Base-by-base conservation (phyloP, 2,329 filamentous ascomycete genomes). In the Nakataea oryzae region DNA sequence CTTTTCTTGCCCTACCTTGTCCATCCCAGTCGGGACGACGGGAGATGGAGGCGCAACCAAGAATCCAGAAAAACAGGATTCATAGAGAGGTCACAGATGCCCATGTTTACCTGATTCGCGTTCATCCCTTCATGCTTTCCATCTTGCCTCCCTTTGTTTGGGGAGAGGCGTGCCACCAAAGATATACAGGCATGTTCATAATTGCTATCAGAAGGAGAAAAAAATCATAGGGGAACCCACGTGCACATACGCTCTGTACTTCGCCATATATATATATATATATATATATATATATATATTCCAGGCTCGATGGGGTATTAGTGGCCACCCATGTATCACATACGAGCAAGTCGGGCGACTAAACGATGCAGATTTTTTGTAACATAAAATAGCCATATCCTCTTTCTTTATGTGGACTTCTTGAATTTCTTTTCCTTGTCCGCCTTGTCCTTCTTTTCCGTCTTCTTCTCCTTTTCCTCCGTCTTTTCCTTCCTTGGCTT, bases 401-500 rank as follows among this genome's bases (percentile, higher is more conserved):
- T n/a, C n/a, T 24, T 50, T n/a, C 5, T 24, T n/a, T 50, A 50
- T 50, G 41, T n/a, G 41, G 41, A 6, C 41, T 50, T 24, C 6
- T 50, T 50, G 41, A n/a, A 1, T n/a, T 50, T 50, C 41, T 50
- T 50, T 50, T 47, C 41, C 41, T 47, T 47, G 17, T 47, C 21
- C 2, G 41, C 24, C 41, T 50, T 24, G 9, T 7, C 8, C 41
- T 50, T 24, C 21, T n/a, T 24, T n/a, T 50, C 21, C 41, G 21
- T 11, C 41, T 66, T 61, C 34, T 54, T 54, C 12, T 41, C 62
- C 61, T 14, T 41, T 34, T 29, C 62, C 21, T 50, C 41, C 21
- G 21, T 62, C 59, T 67, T 62, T 60, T 64, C 59, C 27, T 57
- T 63, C 26, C 62, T 62, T 58, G 66, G 63, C 63, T 72, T 71